Percentiles rank a stretch among this genome's conserved stretches.
Conservation (phyloP, 202 grass and related monocot species). For the Panicum hallii region DNA sequence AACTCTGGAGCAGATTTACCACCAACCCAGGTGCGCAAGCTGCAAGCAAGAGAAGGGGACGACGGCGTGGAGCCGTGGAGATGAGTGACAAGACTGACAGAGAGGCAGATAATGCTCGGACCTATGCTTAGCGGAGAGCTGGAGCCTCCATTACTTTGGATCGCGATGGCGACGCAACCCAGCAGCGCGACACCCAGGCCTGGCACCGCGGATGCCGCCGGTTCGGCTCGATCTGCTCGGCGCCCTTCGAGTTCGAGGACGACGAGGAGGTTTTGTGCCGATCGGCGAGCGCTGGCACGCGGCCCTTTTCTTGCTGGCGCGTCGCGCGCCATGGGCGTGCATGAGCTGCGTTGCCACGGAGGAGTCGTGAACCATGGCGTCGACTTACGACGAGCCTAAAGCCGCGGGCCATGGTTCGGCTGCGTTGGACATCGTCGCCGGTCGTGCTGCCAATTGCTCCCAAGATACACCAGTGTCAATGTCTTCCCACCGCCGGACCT, state of each 20-base stretch:
- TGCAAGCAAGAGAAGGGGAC: too few relatives aligned
- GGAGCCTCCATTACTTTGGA: background rate
- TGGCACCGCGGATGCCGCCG: too few relatives aligned
- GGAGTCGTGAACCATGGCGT: background rate
- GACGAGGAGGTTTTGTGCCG: background rate
- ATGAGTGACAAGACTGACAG: background rate
- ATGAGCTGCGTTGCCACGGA: background rate
- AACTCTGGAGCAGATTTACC: background rate
- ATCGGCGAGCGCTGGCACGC: background rate
- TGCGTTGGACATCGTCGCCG: too few relatives aligned
- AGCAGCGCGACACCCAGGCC: background rate
- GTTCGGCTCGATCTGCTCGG: background rate
- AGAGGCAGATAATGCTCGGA: conserved; percentile 5
- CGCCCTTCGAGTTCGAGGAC: background rate
- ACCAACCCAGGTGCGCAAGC: background rate
- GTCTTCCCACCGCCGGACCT: too few relatives aligned
- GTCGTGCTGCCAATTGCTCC: too few relatives aligned
- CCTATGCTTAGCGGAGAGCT: background rate
- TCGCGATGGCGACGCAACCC: background rate
- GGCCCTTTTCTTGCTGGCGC: background rate
- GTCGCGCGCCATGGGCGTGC: background rate
- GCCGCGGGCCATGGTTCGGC: too few relatives aligned
- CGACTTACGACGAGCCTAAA: too few relatives aligned
- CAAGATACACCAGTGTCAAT: too few relatives aligned
- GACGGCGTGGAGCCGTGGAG: too few relatives aligned